Evolutionary conservation across 495 filamentous ascomycete genomes (phyloP).

Genomic region (Barbatosphaeria neglecta): DNA sequence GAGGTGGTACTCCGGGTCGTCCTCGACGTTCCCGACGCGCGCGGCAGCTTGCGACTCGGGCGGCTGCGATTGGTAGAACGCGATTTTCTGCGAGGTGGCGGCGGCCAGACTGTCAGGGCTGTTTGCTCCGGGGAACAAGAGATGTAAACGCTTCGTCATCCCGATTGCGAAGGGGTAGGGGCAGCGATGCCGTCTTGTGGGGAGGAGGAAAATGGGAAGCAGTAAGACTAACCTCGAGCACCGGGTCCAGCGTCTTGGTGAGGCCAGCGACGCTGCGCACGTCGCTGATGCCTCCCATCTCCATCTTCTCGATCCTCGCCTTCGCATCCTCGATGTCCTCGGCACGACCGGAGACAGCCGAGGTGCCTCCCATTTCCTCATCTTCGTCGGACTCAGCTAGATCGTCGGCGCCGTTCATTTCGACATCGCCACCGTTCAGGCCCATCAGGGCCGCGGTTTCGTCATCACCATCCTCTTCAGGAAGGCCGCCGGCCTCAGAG

Average conservation of each 20-base stretch:
- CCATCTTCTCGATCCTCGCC: conserved; percentile 68
- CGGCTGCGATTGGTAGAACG: conserved; percentile 56
- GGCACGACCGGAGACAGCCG: conserved; percentile 27
- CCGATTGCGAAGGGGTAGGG: background rate
- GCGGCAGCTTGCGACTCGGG: conserved; percentile 46
- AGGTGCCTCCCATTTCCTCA: conserved; percentile 41
- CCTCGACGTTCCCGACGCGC: conserved; percentile 65
- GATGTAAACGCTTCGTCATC: conserved; percentile 36
- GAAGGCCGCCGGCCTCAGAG: conserved; percentile 45
- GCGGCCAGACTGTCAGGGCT: conserved; percentile 48
- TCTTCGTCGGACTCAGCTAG: conserved; percentile 37
- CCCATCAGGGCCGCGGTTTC: conserved; percentile 22
- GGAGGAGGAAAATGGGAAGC: conserved; percentile 3
- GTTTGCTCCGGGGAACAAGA: conserved; percentile 24
- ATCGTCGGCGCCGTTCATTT: conserved; percentile 25
- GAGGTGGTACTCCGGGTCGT: conserved; percentile 77
- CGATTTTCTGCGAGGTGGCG: conserved; percentile 56
- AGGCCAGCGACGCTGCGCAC: conserved; percentile 62
- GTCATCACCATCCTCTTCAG: conserved; percentile 30
- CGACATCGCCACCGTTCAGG: conserved; percentile 30
- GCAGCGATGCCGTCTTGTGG: conserved; percentile 1
- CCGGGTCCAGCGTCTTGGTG: conserved; percentile 65
- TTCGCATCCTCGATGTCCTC: conserved; percentile 60
- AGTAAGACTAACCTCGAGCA: conserved; percentile 56
- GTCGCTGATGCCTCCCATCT: conserved; percentile 57